These are phyloP conservation scores for Tritrichomonas musculus DNA, from an alignment of 208 protist species.

Conservation along the genomic window DNA sequence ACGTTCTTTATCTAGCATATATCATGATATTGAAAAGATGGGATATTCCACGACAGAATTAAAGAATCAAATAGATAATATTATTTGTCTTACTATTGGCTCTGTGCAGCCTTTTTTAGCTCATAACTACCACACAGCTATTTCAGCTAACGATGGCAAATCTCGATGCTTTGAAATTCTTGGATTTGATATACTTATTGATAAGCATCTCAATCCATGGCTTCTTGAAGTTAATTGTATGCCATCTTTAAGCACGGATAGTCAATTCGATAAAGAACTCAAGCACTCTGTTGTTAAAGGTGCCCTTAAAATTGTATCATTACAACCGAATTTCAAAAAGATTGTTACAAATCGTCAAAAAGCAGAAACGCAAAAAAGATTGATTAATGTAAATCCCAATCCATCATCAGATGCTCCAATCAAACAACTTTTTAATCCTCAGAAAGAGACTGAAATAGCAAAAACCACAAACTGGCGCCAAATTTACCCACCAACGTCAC, in stretches of 20 bases:
- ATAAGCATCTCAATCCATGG: slow-evolving; percentile 43
- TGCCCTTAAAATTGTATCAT: slow-evolving; percentile 35
- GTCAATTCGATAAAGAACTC: slow-evolving; percentile 39
- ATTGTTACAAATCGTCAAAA: background rate
- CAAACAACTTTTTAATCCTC: background rate
- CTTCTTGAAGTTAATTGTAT: slow-evolving; percentile 48
- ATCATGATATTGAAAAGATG: background rate
- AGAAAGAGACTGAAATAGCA: background rate
- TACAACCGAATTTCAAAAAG: slow-evolving; percentile 28
- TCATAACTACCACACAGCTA: background rate
- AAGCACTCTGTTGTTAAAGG: slow-evolving; percentile 39
- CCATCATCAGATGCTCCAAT: background rate
- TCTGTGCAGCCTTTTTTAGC: background rate
- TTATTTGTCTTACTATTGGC: background rate
- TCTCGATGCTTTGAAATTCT: slow-evolving; percentile 44
- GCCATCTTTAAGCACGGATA: slow-evolving; percentile 37
- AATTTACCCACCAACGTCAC: background rate
- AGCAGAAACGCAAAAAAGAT: background rate
- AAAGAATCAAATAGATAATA: background rate
- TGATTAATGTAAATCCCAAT: too few relatives aligned
- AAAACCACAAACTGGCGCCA: background rate
- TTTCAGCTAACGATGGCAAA: background rate
- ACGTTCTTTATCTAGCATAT: background rate
- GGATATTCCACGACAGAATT: background rate
- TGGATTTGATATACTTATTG: slow-evolving; percentile 50